Percentiles rank a stretch among this genome's conserved stretches.
phyloP scores from a whole-genome alignment of 2,329 filamentous ascomycete genomes.

The Chaetomium sp. region DNA sequence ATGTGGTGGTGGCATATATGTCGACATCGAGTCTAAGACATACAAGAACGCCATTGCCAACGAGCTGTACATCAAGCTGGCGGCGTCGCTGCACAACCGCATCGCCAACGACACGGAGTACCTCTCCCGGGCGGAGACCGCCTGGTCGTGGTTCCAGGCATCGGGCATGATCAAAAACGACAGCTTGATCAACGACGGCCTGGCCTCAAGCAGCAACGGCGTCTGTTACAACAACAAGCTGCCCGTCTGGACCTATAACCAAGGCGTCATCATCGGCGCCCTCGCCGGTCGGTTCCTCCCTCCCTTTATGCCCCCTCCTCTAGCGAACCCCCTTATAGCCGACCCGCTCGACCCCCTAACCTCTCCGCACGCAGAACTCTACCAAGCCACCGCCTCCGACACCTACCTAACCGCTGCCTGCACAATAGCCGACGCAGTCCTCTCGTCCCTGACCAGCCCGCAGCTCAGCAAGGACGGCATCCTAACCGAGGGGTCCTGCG shows the following conservation, averaged over 20 bases:
- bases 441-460: conserved; percentile 37
- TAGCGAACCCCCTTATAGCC: not conserved
- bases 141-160: conserved; percentile 56
- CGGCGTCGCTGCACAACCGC: conserved; percentile 56
- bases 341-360: not conserved
- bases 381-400: conserved; percentile 47
- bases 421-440: conserved; percentile 56
- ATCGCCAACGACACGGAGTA: conserved; percentile 43
- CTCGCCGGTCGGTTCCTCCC: conserved; percentile 41
- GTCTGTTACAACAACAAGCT: conserved; percentile 55
- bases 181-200: conserved; percentile 57
- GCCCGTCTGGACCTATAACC: conserved; percentile 59
- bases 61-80: conserved; percentile 58
- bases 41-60: conserved; percentile 61
- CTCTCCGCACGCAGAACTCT: conserved; percentile 45
- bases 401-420: conserved; percentile 48
- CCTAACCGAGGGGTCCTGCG: conserved; percentile 54
- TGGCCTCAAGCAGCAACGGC: conserved; percentile 39
- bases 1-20: conserved; percentile 59
- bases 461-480: conserved; percentile 43
- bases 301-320: not conserved
- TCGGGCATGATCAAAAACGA: conserved; percentile 56
- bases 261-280: conserved; percentile 59
- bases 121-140: conserved; percentile 51
- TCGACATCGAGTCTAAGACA: conserved; percentile 52